Evolutionary conservation across 2,329 filamentous ascomycete species (phyloP).

Genomic region (Hypomyces perniciosus): DNA sequence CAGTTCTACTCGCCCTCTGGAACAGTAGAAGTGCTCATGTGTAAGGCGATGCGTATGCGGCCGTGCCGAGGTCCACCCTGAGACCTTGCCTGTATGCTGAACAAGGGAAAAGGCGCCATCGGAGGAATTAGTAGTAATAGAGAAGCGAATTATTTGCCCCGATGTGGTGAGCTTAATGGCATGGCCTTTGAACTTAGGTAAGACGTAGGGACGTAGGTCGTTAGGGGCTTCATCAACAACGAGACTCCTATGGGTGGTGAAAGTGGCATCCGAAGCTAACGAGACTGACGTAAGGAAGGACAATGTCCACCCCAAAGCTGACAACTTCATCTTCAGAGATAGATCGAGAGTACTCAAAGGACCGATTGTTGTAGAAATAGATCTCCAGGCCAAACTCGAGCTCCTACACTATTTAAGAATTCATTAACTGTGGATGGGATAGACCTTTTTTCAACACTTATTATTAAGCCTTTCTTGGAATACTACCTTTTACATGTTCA

Average conservation of each 20-base stretch:
- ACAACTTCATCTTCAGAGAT: too few species aligned
- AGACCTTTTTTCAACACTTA: too few species aligned
- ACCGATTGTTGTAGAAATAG: too few species aligned
- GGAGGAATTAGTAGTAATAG: slow-evolving; percentile 19
- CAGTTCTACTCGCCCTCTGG: slow-evolving; percentile 17
- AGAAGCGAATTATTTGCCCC: slow-evolving; percentile 18
- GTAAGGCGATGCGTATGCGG: slow-evolving; percentile 15
- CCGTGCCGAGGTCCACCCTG: slow-evolving; percentile 13
- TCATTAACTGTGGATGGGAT: too few species aligned
- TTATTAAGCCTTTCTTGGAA: too few species aligned
- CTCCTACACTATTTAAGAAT: too few species aligned
- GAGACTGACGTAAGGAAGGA: too few species aligned
- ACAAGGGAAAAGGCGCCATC: slow-evolving; percentile 19
- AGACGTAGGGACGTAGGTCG: slow-evolving; percentile 19
- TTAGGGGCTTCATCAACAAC: slow-evolving; percentile 17
- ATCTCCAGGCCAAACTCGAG: too few species aligned
- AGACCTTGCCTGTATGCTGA: slow-evolving; percentile 17
- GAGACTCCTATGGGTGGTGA: neutral
- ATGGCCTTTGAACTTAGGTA: slow-evolving; percentile 19
- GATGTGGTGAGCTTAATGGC: slow-evolving; percentile 17
- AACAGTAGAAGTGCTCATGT: slow-evolving; percentile 21
- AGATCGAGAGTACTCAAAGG: too few species aligned
- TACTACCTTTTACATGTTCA: too few species aligned
- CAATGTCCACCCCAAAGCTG: too few species aligned
- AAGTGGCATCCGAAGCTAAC: too few species aligned